Conservation (phyloP, 345 rosid genomes). For the Dipteronia sinensis region DNA sequence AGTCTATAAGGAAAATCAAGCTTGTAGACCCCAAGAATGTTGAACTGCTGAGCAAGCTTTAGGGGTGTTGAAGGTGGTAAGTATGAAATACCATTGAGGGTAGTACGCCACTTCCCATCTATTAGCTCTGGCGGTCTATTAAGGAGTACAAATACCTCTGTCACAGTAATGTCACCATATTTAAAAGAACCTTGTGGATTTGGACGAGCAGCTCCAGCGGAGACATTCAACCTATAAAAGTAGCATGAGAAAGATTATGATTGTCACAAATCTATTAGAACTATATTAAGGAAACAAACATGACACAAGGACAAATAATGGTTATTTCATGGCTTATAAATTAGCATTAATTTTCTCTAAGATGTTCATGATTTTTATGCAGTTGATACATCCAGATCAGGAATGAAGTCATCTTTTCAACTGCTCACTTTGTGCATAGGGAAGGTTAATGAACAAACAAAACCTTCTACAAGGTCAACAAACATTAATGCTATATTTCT, state of each 20-base stretch:
- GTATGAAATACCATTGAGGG: slow-evolving; percentile 87
- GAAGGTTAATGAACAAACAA: not conserved
- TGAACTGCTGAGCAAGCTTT: slow-evolving; percentile 83
- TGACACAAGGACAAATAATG: not conserved
- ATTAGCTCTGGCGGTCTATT: slow-evolving; percentile 75
- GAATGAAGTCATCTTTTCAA: slow-evolving; percentile 16
- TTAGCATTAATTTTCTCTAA: not conserved
- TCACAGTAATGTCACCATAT: slow-evolving; percentile 83
- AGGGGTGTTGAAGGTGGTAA: slow-evolving; percentile 82
- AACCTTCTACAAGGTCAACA: not conserved
- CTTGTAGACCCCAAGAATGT: slow-evolving; percentile 80
- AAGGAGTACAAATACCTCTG: slow-evolving; percentile 75
- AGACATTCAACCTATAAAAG: slow-evolving; percentile 70
- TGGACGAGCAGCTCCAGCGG: slow-evolving; percentile 94
- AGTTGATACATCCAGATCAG: not conserved
- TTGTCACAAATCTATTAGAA: slow-evolving; percentile 14
- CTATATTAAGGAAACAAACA: not conserved
- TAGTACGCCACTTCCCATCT: slow-evolving; percentile 58
- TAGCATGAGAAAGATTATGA: slow-evolving; percentile 17
- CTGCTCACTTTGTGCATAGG: slow-evolving; percentile 6
- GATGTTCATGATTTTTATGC: not conserved
- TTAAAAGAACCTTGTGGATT: slow-evolving; percentile 95
- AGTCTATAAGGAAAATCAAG: slow-evolving; percentile 78
- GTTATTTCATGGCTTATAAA: not conserved
- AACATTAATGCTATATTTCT: not conserved